phyloP scores from a whole-genome alignment of 306 rosid genomes.

The Mucuna pruriens region DNA sequence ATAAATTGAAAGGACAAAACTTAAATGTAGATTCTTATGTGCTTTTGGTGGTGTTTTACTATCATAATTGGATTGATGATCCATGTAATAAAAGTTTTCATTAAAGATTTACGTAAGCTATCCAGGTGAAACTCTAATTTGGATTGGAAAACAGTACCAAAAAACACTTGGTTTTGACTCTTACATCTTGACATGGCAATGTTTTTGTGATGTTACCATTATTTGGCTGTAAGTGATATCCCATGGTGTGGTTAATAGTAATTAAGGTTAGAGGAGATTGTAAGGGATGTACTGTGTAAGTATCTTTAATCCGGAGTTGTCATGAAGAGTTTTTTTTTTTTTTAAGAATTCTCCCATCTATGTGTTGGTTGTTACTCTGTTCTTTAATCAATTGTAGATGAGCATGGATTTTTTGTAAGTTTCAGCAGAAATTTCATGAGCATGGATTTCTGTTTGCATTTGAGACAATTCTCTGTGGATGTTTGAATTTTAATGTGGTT shows the following conservation, averaged over 20 bases:
- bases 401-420: background rate
- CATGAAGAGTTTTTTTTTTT: background rate
- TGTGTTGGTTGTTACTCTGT: background rate
- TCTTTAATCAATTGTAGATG: background rate
- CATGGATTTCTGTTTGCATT: background rate
- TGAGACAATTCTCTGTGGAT: background rate
- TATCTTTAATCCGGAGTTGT: background rate
- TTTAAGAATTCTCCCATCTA: background rate
- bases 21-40: background rate
- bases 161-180: too few species aligned
- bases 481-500: constrained; percentile 13
- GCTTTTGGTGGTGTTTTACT: background rate
- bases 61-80: background rate
- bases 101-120: too few species aligned
- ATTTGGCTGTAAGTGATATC: too few species aligned
- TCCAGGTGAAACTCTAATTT: too few species aligned
- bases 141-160: too few species aligned
- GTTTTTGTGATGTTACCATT: too few species aligned
- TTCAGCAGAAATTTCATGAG: background rate
- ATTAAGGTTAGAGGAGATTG: background rate
- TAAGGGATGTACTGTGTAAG: background rate
- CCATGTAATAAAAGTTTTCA: background rate
- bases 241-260: background rate
- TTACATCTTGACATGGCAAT: too few species aligned
- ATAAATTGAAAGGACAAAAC: background rate